These are phyloP conservation scores for Oxyria digyna DNA, from an alignment of 148 eudicot species.

Conservation along the genomic window DNA sequence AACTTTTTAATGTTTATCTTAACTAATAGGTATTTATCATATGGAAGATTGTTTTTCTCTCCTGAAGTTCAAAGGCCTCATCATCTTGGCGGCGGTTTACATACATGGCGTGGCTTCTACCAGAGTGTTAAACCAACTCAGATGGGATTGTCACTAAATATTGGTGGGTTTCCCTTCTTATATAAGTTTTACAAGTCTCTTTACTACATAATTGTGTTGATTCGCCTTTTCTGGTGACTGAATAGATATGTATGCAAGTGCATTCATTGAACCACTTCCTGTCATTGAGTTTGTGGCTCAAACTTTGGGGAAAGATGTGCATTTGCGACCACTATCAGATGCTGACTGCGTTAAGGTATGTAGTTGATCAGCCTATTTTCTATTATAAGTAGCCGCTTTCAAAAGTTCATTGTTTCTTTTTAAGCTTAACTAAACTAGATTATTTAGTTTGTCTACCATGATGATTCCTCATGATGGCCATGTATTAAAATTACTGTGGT, in stretches of 20 bases:
- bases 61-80: conserved; percentile 57
- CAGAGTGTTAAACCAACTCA: conserved; percentile 67
- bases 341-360: conserved; percentile 67
- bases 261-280: conserved; percentile 71
- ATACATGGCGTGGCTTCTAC: conserved; percentile 79
- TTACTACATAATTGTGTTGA: neutral
- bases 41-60: conserved; percentile 66
- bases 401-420: neutral
- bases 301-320: conserved; percentile 52
- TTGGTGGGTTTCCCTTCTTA: conserved; percentile 30
- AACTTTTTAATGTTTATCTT: neutral
- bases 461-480: neutral
- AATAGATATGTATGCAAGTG: conserved; percentile 64
- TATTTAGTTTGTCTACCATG: neutral
- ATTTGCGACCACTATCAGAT: conserved; percentile 55
- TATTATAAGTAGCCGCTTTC: neutral
- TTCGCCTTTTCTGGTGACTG: neutral
- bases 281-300: conserved; percentile 65
- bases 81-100: conserved; percentile 63
- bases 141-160: conserved; percentile 66
- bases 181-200: neutral
- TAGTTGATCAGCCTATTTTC: neutral
- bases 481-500: neutral
- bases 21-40: conserved; percentile 35
- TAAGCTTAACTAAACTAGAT: neutral